Base-by-base conservation (phyloP, 305 asterid species). In the Solanum hybrid region DNA sequence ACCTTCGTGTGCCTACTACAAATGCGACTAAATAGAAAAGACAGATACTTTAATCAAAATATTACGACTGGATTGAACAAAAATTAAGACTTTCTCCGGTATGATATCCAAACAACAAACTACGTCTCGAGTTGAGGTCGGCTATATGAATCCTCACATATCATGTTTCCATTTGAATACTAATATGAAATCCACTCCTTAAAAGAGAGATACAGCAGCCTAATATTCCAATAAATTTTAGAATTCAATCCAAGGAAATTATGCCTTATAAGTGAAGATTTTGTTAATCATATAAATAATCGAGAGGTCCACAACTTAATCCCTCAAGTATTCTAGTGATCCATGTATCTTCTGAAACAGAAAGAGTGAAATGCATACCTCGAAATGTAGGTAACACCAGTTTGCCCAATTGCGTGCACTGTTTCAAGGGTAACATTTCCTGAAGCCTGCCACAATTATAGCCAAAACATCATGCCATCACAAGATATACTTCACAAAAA, bases 371-470 rank as follows among this genome's bases (percentile, higher is more conserved):
- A 89, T 36, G 26, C 75, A 89, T 91, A 97, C 99, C 99, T 96
- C 6, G 99, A 97, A 90, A 97, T 96, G 92, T 95, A 96, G 90
- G 97, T 96, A 79, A 96, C 99, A 81, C 99, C 98, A 20, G 98
- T 95, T 91, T 95, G 98, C 90, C 99, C 99, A 89, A 96, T 97
- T 95, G 94, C 91, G 93, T 95, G 93, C 80, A 96, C 97, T 17
- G 97, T 97, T 89, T 97, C 97, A 89, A 96, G 95, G 88, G 98
- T 96, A 84, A 96, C 98, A 92, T 97, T 97, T 93, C 99, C 99
- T 90, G 99, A 97, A 26, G 99, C 99, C 99, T 97, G 94, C 90
- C 89, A 93, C 87, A 72, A n/a, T 90, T 78, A 88, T 65, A 92
- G 90, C 86, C 87, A 51, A 84, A 78, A 38, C 41, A n/a, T 79